Conservation (phyloP, 495 filamentous ascomycete genomes). For the Aspergillus funiculosus region DNA sequence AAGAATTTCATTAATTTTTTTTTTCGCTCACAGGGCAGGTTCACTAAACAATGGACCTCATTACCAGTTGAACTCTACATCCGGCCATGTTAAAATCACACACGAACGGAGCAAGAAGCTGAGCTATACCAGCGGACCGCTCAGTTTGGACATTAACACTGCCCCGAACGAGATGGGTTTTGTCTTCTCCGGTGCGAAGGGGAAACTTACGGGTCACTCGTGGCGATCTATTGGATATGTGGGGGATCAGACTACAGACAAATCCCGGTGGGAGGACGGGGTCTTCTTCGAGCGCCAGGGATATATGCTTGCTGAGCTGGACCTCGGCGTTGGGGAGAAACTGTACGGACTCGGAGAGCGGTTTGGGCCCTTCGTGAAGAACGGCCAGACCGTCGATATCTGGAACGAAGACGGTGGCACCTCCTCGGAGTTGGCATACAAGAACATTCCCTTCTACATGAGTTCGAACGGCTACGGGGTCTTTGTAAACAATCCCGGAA, state of each 20-base stretch:
- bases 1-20: background rate
- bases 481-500: constrained; percentile 59
- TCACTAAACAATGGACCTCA: constrained; percentile 51
- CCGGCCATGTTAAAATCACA: constrained; percentile 40
- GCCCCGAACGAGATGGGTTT: constrained; percentile 52
- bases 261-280: constrained; percentile 46
- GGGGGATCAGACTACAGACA: constrained; percentile 47
- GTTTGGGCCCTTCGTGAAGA: constrained; percentile 65
- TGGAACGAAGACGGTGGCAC: constrained; percentile 73
- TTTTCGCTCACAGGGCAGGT: constrained; percentile 29
- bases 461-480: constrained; percentile 64
- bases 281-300: constrained; percentile 51
- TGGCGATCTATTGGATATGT: constrained; percentile 53
- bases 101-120: constrained; percentile 43
- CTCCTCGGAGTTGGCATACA: constrained; percentile 64
- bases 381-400: constrained; percentile 60
- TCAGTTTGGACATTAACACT: constrained; percentile 48
- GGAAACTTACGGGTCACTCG: constrained; percentile 53
- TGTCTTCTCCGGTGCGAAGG: constrained; percentile 44
- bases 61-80: constrained; percentile 53
- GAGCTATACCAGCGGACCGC: constrained; percentile 49
- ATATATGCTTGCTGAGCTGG: constrained; percentile 58
- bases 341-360: constrained; percentile 66
- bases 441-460: constrained; percentile 68
- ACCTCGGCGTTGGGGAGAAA: constrained; percentile 59